Conservation (phyloP, 192 early-diverging fungal genomes). For the Coemansia sp. region DNA sequence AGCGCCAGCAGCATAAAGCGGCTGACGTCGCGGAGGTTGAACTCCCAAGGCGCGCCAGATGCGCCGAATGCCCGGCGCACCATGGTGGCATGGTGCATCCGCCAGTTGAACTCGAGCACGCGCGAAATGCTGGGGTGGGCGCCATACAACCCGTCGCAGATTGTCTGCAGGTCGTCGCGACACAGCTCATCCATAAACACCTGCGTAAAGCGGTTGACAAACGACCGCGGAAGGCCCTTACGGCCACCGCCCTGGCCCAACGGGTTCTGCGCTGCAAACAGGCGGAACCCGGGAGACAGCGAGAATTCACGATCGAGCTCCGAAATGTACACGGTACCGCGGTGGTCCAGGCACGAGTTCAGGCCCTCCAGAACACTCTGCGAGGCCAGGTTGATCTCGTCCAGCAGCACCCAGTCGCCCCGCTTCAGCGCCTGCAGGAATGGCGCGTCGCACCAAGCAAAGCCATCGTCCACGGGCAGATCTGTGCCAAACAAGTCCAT, state of each 20-base stretch:
- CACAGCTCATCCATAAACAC: constrained; percentile 85
- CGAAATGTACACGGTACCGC: constrained; percentile 90
- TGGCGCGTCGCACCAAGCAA: constrained; percentile 97
- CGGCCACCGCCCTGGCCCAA: constrained; percentile 94
- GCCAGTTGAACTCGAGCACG: constrained; percentile 68
- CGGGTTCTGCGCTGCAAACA: constrained; percentile 98
- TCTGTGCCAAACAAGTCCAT: constrained; percentile 98
- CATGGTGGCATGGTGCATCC: constrained; percentile 83
- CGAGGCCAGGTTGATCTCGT: constrained; percentile 97
- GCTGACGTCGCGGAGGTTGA: constrained; percentile 95
- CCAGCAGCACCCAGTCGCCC: constrained; percentile 95
- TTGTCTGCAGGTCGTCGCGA: constrained; percentile 72
- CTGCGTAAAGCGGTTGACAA: constrained; percentile 94
- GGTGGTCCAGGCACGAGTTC: constrained; percentile 97
- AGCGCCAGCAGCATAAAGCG: constrained; percentile 83
- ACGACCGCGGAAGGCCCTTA: constrained; percentile 95
- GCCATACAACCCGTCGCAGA: constrained; percentile 53
- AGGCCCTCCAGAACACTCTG: constrained; percentile 98
- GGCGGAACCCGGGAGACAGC: constrained; percentile 73
- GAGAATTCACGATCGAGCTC: constrained; percentile 87
- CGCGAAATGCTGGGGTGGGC: constrained; percentile 37
- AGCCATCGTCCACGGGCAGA: constrained; percentile 72
- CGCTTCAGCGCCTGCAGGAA: constrained; percentile 93
- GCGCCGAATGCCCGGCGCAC: constrained; percentile 65
- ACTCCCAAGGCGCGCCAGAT: constrained; percentile 92